Conservation (phyloP, 1,284 basidiomycete genomes). For the Sparassis latifolia region DNA sequence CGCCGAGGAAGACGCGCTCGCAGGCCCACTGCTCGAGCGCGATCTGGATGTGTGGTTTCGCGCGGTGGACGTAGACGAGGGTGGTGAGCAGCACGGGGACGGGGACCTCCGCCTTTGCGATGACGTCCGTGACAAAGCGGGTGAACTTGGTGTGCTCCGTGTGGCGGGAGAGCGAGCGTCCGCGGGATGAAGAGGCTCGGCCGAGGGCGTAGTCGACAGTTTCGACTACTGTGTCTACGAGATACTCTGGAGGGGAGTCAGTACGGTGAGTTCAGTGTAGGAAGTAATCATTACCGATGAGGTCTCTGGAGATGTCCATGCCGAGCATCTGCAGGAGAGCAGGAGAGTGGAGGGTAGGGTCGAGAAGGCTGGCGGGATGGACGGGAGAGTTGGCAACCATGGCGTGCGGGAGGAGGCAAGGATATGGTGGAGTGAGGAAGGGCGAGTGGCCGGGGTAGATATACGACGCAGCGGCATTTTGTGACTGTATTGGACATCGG, state of each 20-base stretch:
- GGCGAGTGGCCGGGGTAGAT: conserved; percentile 4
- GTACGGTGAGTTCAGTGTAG: conserved; percentile 4
- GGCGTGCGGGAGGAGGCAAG: conserved; percentile 10
- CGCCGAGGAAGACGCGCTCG: conserved; percentile 69
- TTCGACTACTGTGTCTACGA: conserved; percentile 58
- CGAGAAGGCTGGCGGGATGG: conserved; percentile 58
- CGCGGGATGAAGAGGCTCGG: conserved; percentile 45
- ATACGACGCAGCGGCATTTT: conserved; percentile 1
- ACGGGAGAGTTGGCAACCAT: conserved; percentile 26
- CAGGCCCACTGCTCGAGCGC: conserved; percentile 74
- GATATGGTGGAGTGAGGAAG: conserved; percentile 3
- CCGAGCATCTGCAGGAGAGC: conserved; percentile 59
- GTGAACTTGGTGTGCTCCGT: conserved; percentile 50
- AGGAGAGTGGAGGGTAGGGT: conserved; percentile 52
- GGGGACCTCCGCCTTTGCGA: conserved; percentile 61
- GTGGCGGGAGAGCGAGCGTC: conserved; percentile 39
- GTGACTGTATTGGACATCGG: not conserved
- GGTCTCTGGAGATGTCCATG: conserved; percentile 46
- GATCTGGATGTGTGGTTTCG: conserved; percentile 67
- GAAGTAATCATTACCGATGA: conserved; percentile 47
- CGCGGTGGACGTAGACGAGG: conserved; percentile 65
- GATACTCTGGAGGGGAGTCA: conserved; percentile 42
- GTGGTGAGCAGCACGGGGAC: conserved; percentile 56
- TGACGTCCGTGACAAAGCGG: conserved; percentile 56
- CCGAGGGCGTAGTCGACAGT: conserved; percentile 70